Conservation (phyloP, 129 eudicot species). For the Saposhnikovia divaricata region DNA sequence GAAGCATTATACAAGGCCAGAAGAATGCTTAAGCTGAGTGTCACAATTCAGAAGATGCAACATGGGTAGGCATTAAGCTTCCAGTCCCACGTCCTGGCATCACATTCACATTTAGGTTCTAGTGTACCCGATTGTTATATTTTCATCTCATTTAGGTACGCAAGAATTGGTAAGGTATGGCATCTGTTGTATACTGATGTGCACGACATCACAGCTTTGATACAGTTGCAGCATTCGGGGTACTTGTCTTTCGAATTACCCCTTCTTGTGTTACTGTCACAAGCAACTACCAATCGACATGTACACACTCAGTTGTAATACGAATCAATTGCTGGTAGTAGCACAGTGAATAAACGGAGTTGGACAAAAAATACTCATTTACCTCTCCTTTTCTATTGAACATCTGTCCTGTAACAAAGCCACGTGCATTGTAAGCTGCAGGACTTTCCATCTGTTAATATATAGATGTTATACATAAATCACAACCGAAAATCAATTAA, state of each 20-base stretch:
- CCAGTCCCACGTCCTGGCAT: neutral
- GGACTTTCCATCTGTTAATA: slow-evolving; percentile 59
- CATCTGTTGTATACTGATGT: neutral
- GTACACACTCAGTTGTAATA: slow-evolving; percentile 4
- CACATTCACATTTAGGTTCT: too few relatives aligned
- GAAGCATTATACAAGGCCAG: neutral
- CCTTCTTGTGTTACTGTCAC: slow-evolving; percentile 89
- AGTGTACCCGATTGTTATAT: too few relatives aligned
- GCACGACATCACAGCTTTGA: slow-evolving; percentile 46
- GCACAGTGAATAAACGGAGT: neutral
- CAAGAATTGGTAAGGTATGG: neutral
- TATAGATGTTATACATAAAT: neutral
- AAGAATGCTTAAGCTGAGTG: neutral
- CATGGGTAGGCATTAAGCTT: too few relatives aligned
- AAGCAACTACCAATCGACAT: slow-evolving; percentile 55
- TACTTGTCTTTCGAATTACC: slow-evolving; percentile 46
- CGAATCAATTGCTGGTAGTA: neutral
- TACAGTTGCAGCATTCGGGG: slow-evolving; percentile 26
- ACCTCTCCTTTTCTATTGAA: slow-evolving; percentile 88
- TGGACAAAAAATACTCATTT: neutral
- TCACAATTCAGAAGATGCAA: neutral
- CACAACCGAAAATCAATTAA: neutral
- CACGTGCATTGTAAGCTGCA: slow-evolving; percentile 66
- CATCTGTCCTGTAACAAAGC: slow-evolving; percentile 71
- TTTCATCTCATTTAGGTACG: neutral